Conservation (phyloP, 768 basidiomycete species). For the Grammothele lineata region DNA sequence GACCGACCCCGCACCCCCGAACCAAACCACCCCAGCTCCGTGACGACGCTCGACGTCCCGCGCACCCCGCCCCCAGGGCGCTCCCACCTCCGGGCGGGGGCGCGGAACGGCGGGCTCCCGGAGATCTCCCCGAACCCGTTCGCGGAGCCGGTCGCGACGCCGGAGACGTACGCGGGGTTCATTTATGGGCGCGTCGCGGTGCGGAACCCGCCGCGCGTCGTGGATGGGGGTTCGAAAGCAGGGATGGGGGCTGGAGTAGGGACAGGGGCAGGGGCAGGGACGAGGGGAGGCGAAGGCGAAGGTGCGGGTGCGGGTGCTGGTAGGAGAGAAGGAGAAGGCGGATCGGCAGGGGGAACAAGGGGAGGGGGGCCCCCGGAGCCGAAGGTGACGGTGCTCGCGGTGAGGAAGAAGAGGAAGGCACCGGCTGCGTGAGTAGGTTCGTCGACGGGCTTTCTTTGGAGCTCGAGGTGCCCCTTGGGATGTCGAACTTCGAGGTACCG, state of each 20-base stretch:
- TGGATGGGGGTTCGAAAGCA: not conserved
- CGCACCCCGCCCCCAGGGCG: conserved; percentile 41
- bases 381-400: not conserved
- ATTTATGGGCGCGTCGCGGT: conserved; percentile 58
- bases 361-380: too few relatives aligned
- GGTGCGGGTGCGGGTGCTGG: too few relatives aligned
- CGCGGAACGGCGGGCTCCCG: conserved; percentile 16
- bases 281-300: too few relatives aligned
- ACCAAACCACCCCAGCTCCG: conserved; percentile 12
- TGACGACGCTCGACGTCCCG: conserved; percentile 38
- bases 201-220: conserved; percentile 41
- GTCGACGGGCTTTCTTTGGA: too few relatives aligned
- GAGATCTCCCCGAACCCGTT: conserved; percentile 66
- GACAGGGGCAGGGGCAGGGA: not conserved
- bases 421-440: too few relatives aligned
- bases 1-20: conserved; percentile 19
- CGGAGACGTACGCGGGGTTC: conserved; percentile 55
- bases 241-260: not conserved
- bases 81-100: conserved; percentile 23
- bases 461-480: too few relatives aligned
- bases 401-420: not conserved
- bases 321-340: too few relatives aligned
- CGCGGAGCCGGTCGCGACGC: conserved; percentile 57
- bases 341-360: too few relatives aligned
- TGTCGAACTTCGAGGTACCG: too few relatives aligned